A percentile compares a stretch with the other conserved stretches of the same genome.
These are phyloP conservation scores for Oryza punctata DNA, from an alignment of 176 grass and related monocot species.

Conservation along the genomic window DNA sequence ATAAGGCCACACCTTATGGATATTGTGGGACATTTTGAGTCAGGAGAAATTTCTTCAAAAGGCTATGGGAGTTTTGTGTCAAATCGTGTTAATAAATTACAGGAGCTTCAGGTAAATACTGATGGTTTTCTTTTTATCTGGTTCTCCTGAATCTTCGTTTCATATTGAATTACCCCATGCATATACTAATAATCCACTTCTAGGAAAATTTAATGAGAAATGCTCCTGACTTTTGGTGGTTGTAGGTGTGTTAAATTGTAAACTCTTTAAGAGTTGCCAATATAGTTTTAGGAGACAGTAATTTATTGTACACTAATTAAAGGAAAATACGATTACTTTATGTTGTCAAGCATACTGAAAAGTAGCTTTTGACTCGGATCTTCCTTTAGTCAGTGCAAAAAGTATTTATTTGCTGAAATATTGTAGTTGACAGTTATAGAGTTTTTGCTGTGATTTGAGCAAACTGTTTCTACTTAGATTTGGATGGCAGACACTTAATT, in stretches of 20 bases:
- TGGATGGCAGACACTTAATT: neutral
- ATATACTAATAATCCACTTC: slow-evolving; percentile 15
- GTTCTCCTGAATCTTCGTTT: neutral
- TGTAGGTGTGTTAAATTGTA: neutral
- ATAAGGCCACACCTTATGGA: slow-evolving; percentile 63
- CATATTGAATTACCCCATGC: neutral
- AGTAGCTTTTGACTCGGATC: neutral
- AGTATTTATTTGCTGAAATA: neutral
- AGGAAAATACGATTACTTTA: neutral
- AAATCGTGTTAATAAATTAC: slow-evolving; percentile 70
- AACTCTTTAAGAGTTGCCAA: neutral
- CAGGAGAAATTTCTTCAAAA: slow-evolving; percentile 57
- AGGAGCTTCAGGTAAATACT: slow-evolving; percentile 56
- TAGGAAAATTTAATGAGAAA: neutral
- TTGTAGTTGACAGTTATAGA: slow-evolving; percentile 3
- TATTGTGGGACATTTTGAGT: slow-evolving; percentile 56
- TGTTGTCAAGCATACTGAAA: neutral
- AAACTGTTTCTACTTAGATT: slow-evolving; percentile 5
- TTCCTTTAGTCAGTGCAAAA: neutral
- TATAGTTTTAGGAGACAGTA: neutral
- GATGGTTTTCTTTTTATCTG: slow-evolving; percentile 29
- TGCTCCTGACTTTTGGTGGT: neutral
- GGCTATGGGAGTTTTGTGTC: slow-evolving; percentile 82
- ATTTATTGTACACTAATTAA: slow-evolving; percentile 30
- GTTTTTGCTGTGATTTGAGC: neutral